These are phyloP conservation scores for Dactylonectria estremocensis DNA, from an alignment of 2,329 filamentous ascomycete species.

Conservation along the genomic window DNA sequence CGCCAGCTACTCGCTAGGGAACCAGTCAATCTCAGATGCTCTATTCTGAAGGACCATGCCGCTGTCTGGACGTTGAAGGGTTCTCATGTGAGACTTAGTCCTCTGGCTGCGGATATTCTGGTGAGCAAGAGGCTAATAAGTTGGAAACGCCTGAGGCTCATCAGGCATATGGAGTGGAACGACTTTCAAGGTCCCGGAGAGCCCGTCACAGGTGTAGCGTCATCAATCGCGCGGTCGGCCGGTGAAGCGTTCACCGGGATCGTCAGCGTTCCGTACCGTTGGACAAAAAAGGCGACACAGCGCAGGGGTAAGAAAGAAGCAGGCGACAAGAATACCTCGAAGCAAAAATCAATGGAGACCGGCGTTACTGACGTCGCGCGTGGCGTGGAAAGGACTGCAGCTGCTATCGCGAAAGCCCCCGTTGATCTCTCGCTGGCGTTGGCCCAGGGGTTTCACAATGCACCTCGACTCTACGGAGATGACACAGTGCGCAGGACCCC, in stretches of 20 bases:
- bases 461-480: conserved; percentile 79
- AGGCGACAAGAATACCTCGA: conserved; percentile 16
- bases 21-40: conserved; percentile 74
- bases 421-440: conserved; percentile 74
- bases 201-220: conserved; percentile 76
- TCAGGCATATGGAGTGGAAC: conserved; percentile 81
- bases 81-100: conserved; percentile 72
- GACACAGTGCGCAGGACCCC: conserved; percentile 76
- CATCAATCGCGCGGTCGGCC: conserved; percentile 72
- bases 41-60: conserved; percentile 73
- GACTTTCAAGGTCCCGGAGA: conserved; percentile 84
- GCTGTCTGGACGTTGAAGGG: conserved; percentile 78
- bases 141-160: conserved; percentile 74
- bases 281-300: conserved; percentile 71
- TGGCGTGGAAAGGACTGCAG: conserved; percentile 66
- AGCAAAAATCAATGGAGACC: conserved; percentile 13
- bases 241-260: conserved; percentile 74
- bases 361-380: conserved; percentile 64
- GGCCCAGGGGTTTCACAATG: conserved; percentile 80
- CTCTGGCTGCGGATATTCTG: conserved; percentile 76
- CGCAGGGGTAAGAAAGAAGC: conserved; percentile 49
- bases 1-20: conserved; percentile 68
- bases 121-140: conserved; percentile 73
- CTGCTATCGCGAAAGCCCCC: conserved; percentile 69
- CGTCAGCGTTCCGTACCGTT: conserved; percentile 73